Evolutionary conservation across 345 rosid genomes (phyloP).

Genomic region (Eucalyptus sp.): DNA sequence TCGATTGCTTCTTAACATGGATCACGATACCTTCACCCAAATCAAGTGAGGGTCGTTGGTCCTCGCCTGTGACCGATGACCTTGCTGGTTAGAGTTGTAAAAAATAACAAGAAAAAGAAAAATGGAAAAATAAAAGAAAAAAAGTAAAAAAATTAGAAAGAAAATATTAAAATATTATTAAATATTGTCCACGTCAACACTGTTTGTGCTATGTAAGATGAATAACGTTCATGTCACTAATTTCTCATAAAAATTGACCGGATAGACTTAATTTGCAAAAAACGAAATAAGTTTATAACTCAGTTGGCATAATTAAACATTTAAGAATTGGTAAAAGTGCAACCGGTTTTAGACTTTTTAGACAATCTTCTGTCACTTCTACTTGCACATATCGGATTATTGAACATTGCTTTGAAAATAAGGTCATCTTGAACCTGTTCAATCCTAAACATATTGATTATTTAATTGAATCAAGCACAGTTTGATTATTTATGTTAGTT

Average conservation of each 20-base stretch:
- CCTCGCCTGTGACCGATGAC: neutral
- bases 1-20: neutral
- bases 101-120: neutral
- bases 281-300: neutral
- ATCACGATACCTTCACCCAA: neutral
- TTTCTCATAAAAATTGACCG: rapidly evolving
- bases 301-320: neutral
- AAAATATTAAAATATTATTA: neutral
- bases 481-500: neutral
- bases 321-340: neutral
- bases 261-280: neutral
- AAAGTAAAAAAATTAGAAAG: neutral
- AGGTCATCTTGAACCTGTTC: neutral
- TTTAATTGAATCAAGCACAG: neutral
- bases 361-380: neutral
- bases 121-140: too few species aligned
- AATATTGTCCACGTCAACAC: rapidly evolving
- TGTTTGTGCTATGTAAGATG: rapidly evolving
- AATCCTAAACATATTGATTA: neutral
- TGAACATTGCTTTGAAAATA: neutral
- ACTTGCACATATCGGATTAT: neutral
- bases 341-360: rapidly evolving
- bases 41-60: neutral
- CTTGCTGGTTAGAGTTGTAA: neutral
- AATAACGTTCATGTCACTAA: neutral